Evolutionary conservation across 73 alveolate species (phyloP).

Genomic region (Paramecium sonneborni): DNA sequence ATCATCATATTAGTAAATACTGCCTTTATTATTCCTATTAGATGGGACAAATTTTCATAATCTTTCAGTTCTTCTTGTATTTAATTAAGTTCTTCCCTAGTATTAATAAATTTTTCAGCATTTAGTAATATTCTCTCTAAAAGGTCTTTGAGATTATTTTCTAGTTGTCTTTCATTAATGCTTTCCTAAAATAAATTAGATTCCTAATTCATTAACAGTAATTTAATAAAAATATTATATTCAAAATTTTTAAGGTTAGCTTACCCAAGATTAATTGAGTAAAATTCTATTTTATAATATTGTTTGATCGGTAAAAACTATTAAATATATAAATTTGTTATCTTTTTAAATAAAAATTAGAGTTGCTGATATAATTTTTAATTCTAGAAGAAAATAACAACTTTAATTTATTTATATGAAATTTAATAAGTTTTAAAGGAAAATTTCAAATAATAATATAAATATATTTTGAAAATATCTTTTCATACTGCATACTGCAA

Average conservation of each 20-base stretch:
- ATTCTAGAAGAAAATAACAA: too few species aligned
- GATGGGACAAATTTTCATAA: constrained; percentile 26
- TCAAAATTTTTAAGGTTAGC: not conserved
- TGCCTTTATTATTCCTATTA: constrained; percentile 28
- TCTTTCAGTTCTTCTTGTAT: not conserved
- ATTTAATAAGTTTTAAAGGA: too few species aligned
- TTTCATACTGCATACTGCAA: too few species aligned
- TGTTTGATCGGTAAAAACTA: not conserved
- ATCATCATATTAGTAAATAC: constrained; percentile 11
- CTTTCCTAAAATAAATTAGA: not conserved
- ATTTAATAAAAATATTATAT: not conserved
- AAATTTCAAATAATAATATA: too few species aligned
- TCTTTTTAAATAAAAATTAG: not conserved
- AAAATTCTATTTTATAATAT: not conserved
- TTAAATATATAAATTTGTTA: not conserved
- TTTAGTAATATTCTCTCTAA: not conserved
- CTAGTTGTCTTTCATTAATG: constrained; percentile 5
- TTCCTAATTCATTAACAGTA: not conserved
- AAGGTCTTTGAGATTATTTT: not conserved
- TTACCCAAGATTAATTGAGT: not conserved
- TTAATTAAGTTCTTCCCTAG: constrained; percentile 29
- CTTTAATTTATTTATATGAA: too few species aligned
- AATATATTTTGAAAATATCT: too few species aligned
- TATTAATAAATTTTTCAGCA: not conserved
- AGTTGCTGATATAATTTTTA: too few species aligned